Conservation (phyloP, 1,139 yeast species). For the Suhomyces maxii region DNA sequence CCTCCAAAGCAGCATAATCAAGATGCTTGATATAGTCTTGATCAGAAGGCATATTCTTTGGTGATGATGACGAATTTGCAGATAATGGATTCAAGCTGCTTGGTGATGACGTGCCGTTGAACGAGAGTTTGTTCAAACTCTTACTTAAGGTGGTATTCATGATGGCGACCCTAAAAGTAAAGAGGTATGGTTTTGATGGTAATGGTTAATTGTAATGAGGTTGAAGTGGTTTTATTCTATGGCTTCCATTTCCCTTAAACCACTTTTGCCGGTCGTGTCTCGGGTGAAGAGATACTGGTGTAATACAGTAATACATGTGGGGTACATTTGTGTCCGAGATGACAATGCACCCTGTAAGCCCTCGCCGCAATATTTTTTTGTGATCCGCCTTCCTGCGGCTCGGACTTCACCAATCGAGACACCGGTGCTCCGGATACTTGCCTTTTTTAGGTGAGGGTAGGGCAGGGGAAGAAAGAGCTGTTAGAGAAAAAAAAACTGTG, state of each 20-base stretch:
- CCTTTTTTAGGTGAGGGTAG: background rate
- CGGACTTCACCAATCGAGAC: constrained; percentile 2
- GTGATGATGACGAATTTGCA: constrained; percentile 1
- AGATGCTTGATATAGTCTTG: constrained; percentile 24
- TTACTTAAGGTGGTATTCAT: constrained; percentile 13
- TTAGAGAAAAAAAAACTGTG: too few species aligned
- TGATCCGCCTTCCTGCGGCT: background rate
- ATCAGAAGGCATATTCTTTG: constrained; percentile 12
- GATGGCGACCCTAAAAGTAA: background rate
- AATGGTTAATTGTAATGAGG: too few species aligned
- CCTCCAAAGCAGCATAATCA: constrained; percentile 41
- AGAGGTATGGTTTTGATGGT: background rate
- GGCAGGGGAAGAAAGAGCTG: background rate
- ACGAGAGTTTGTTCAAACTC: constrained; percentile 15
- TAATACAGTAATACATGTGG: constrained; percentile 9
- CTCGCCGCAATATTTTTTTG: background rate
- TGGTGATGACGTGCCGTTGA: constrained; percentile 5
- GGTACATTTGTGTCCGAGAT: constrained; percentile 8
- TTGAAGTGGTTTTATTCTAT: background rate
- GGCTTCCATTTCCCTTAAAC: constrained; percentile 1
- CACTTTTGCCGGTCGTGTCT: constrained; percentile 3
- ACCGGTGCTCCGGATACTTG: background rate
- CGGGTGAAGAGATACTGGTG: background rate
- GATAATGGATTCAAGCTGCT: background rate
- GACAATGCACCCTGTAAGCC: constrained; percentile 2